A percentile compares a stretch with the other conserved stretches of the same genome.
Conservation (phyloP, 441 rosid genomes). For the Brassica hybrid region DNA sequence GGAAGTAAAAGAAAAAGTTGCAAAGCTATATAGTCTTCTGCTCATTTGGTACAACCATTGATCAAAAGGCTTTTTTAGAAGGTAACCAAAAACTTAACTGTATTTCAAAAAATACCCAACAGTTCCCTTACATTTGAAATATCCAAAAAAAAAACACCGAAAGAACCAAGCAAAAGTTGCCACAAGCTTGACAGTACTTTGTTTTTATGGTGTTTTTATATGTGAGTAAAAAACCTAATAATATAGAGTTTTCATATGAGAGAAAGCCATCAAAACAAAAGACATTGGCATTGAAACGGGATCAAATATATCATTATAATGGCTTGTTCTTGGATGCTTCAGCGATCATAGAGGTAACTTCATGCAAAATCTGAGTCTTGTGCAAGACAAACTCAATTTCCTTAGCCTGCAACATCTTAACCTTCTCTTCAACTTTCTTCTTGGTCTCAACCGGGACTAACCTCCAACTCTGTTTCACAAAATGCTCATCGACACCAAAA, state of each 20-base stretch:
- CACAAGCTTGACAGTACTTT: too few relatives aligned
- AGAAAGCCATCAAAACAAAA: too few relatives aligned
- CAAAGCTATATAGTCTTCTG: slow-evolving; percentile 9
- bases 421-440: not conserved
- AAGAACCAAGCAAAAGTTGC: too few relatives aligned
- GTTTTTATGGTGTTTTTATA: too few relatives aligned
- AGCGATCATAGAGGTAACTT: slow-evolving; percentile 19
- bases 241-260: too few relatives aligned
- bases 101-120: too few relatives aligned
- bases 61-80: slow-evolving; percentile 33
- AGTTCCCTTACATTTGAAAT: too few relatives aligned
- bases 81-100: not conserved
- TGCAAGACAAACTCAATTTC: slow-evolving; percentile 14
- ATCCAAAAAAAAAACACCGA: too few relatives aligned
- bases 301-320: slow-evolving; percentile 1
- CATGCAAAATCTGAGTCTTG: slow-evolving; percentile 26
- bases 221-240: too few relatives aligned
- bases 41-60: slow-evolving; percentile 35
- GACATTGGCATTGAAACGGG: not conserved
- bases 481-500: slow-evolving; percentile 23
- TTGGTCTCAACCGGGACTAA: slow-evolving; percentile 9
- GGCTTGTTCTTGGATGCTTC: slow-evolving; percentile 25
- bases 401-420: not conserved
- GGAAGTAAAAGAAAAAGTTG: slow-evolving; percentile 1
- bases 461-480: slow-evolving; percentile 25